Base-by-base conservation (phyloP, 768 basidiomycete species). In the Auricularia sp. region DNA sequence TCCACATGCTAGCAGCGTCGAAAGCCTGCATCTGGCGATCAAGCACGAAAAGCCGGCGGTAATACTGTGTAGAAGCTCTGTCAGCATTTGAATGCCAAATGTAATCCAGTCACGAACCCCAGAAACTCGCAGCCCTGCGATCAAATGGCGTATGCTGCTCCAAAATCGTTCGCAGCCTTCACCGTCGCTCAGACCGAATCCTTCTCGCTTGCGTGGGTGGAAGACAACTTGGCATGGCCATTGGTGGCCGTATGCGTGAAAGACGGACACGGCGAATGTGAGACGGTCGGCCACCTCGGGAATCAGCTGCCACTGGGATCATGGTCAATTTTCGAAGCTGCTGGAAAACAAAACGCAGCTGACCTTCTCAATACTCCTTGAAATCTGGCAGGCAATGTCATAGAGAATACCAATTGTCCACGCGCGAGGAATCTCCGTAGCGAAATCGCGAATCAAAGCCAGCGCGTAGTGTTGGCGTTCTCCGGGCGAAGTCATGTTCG, bases 371-470 rank as follows among this genome's bases (percentile, higher is more conserved):
- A 44, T 36, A 70, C 68, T 6, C 62, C 74, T 1, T 68, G 72
- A 8, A 75, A 80, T 59, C 77, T 72, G 72, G 74, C 76, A 58
- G 73, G 74, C 0, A 73, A 79, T 66, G 64, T 71, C 12, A 76
- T 73, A 12, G 74, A 79, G 63, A 68, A 71, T 34, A 64, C 73
- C 1, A 72, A 78, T 53, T 75, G 76, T 62, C 69, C 67, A 0
- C 63, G 72, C 21, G 72, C 29, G 3, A 2, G 66, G 66, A 7
- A 67, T 60, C 44, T 65, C 61, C 3, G 33, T 43, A 54, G 34
- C n/a, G 64, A 34, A 7, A 3, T n/a, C 16, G 21, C 33, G 29
- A 6, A 64, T 16, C 10, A 67, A n/a, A 3, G 66, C 61, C n/a
- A 67, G 12, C 14, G 64, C 66, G 43, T 67, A 65, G 34, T 61